These are phyloP conservation scores for Sporormia fimetaria DNA, from an alignment of 495 filamentous ascomycete species.

Conservation along the genomic window DNA sequence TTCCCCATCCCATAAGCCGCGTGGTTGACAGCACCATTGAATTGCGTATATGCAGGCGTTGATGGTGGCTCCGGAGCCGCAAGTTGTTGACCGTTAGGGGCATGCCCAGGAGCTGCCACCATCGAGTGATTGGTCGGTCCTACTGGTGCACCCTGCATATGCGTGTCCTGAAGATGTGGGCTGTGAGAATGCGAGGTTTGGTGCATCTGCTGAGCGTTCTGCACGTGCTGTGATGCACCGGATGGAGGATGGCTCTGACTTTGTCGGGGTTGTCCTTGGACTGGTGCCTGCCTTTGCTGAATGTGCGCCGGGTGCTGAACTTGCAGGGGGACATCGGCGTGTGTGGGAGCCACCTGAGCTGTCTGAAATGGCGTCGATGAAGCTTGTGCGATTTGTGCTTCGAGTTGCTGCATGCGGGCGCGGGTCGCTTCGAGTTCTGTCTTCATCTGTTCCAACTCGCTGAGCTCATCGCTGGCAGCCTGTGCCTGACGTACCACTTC, in stretches of 20 bases:
- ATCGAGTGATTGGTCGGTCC: no score
- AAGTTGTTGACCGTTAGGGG: no score
- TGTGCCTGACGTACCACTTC: conserved; percentile 9
- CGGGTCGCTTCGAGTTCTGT: conserved; percentile 20
- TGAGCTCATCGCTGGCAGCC: conserved; percentile 8
- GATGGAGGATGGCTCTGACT: background rate
- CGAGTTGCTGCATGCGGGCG: conserved; percentile 16
- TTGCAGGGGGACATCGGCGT: background rate
- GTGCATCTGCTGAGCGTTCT: background rate
- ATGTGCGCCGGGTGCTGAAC: background rate
- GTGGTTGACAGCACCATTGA: no score
- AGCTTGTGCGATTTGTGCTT: conserved; percentile 17
- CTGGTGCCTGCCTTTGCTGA: conserved; percentile 4
- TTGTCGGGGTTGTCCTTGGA: conserved; percentile 5
- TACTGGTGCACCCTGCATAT: no score
- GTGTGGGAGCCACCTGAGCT: background rate
- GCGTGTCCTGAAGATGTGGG: no score
- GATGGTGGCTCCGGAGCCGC: no score
- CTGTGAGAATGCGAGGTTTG: no score
- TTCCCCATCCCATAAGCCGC: no score
- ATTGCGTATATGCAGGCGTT: no score
- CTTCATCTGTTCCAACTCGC: conserved; percentile 20
- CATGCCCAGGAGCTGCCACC: no score
- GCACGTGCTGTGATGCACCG: background rate
- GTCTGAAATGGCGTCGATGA: conserved; percentile 12